Percentiles rank a stretch among this genome's conserved stretches.
phyloP scores from a whole-genome alignment of 257 asterid genomes.

The Penstemon barbatus region DNA sequence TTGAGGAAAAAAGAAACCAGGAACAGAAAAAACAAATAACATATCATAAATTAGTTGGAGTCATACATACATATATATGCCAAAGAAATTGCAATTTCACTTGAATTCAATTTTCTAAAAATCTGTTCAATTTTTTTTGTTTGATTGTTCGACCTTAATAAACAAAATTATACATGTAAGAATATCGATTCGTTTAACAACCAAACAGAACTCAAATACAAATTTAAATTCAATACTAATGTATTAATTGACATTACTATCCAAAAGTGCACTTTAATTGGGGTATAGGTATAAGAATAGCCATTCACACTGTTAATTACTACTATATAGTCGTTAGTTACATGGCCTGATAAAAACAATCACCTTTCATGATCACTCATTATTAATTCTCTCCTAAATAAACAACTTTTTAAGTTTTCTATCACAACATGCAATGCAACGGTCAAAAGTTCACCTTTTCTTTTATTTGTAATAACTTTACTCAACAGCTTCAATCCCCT shows the following conservation, averaged over 20 bases:
- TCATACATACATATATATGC: neutral
- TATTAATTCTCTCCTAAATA: conserved; percentile 25
- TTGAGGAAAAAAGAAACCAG: neutral
- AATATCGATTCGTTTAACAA: no score
- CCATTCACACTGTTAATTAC: conserved; percentile 11
- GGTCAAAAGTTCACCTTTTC: conserved; percentile 47
- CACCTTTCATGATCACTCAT: conserved; percentile 41
- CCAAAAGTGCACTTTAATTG: neutral
- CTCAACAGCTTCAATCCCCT: conserved; percentile 45
- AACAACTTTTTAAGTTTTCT: conserved; percentile 17
- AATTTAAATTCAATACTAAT: no score
- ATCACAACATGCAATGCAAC: conserved; percentile 45
- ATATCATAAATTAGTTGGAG: neutral
- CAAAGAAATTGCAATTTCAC: neutral
- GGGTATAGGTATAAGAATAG: neutral
- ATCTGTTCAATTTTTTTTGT: no score
- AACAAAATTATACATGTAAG: no score
- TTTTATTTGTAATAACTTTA: conserved; percentile 39
- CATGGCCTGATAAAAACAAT: conserved; percentile 39
- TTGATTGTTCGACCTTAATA: no score
- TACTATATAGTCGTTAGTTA: conserved; percentile 15
- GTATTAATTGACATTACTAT: no score
- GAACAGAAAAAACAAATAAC: neutral
- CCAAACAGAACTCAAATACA: no score
- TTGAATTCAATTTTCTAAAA: no score